phyloP scores from a whole-genome alignment of 257 asterid genomes.

The Schizonepeta tenuifolia region DNA sequence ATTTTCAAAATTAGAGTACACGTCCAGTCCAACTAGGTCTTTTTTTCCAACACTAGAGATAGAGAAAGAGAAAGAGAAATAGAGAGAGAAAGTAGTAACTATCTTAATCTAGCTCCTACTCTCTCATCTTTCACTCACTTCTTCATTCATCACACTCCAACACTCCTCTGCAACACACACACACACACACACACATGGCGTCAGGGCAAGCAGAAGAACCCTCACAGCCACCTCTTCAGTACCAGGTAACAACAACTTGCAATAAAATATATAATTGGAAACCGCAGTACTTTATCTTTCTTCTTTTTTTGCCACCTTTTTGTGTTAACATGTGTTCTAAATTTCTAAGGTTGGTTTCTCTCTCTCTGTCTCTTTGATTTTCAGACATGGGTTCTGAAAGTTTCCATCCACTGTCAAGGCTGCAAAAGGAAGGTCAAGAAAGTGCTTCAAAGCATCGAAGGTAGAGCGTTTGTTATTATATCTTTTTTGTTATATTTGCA shows the following conservation, averaged over 20 bases:
- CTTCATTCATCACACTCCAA: constrained; percentile 21
- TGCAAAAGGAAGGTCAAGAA: constrained; percentile 84
- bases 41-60: too few species aligned
- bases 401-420: constrained; percentile 91
- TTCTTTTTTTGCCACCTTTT: background rate
- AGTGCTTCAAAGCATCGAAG: constrained; percentile 74
- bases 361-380: constrained; percentile 5
- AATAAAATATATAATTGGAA: background rate
- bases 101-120: background rate
- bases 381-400: constrained; percentile 81
- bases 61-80: too few species aligned
- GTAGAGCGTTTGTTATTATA: constrained; percentile 31
- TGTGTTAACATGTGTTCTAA: background rate
- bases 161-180: background rate
- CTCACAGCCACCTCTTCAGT: constrained; percentile 50
- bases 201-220: constrained; percentile 52
- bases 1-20: constrained; percentile 29
- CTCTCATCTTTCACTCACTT: constrained; percentile 32
- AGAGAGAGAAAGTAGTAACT: background rate
- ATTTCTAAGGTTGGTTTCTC: background rate
- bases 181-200: constrained; percentile 46
- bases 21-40: background rate
- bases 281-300: background rate
- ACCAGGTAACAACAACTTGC: constrained; percentile 56
- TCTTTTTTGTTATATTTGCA: background rate